Evolutionary conservation across 345 rosid species (phyloP), one percentile per base, ranked within the genome.

Genomic region (Bruguiera parviflora): DNA sequence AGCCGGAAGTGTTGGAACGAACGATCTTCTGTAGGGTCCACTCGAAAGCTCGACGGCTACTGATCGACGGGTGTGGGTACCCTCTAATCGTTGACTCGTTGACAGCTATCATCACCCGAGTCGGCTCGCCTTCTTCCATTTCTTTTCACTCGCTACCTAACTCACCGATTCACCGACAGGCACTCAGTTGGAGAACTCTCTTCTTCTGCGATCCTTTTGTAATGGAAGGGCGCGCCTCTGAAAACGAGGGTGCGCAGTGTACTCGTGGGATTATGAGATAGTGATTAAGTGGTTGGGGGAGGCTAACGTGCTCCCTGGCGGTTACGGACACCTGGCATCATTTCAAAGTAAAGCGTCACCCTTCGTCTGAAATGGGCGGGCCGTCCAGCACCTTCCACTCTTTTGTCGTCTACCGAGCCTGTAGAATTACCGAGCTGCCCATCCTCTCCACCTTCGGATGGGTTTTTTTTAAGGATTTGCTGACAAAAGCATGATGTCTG

Each of bases 1-100:
- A 95, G 20, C 88, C 97, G 39, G 88, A 53, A 32, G 87, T 77
- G 67, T 92, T 95, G 10, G 89, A 84, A 55, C 91, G 87, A 28
- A 95, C 88, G 74, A 95, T 90, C 91, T 92, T 95, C 75, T 82
- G 70, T 70, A 92, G 78, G 33, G 91, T 87, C 99, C 99, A 95
- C 61, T 88, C 96, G 79, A 92, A 95, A 32, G 99, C 99, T 57
- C 96, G 86, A 57, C 71, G 84, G 88, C 97, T 82, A 73, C 99
- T 95, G 28, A 95, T 95, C 51, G 99, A 90, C n/a, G 99, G 78
- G 78, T 92, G 89, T 2, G 96, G 97, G 52, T 95, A 92, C 6
- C 96, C 93, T 78, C 77, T 88, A 70, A 92, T 79, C n/a, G 96
- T 85, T 27, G 99, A 95, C 84, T 92, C 89, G 80, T 85, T 92